Evolutionary conservation across 495 filamentous ascomycete species (phyloP), one percentile per base, ranked within the genome.

Genomic region (Pseudotulostoma volvatum): DNA sequence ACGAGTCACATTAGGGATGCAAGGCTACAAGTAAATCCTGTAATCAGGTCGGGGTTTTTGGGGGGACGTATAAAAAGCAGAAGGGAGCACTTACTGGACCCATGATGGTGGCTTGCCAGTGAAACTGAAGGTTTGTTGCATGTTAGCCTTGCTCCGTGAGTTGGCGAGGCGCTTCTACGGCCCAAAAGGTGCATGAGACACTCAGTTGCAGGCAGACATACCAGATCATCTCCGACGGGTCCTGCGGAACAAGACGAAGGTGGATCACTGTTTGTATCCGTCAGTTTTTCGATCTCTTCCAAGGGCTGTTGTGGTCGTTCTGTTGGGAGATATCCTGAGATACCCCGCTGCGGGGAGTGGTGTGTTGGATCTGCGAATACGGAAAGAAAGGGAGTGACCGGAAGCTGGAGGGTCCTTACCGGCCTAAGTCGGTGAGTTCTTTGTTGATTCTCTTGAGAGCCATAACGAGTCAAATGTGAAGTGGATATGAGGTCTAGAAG

Each of bases 31-130:
- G n/a, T n/a, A n/a, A n/a, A n/a, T n/a, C n/a, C n/a, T n/a, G n/a
- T n/a, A n/a, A n/a, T n/a, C n/a, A n/a, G n/a, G n/a, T n/a, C n/a
- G n/a, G n/a, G n/a, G n/a, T n/a, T n/a, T n/a, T n/a, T n/a, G n/a
- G n/a, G n/a, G n/a, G n/a, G n/a, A n/a, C n/a, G n/a, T n/a, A n/a
- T n/a, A 33, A 17, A 31, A 37, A 33, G 37, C 30, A 44, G 16
- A 23, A 30, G 33, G 18, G 16, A 42, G 50, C 46, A 78, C 86
- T 76, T 78, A 94, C 88, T 57, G 90, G 90, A 66, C 90, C 90
- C 90, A 97, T 97, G 57, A 97, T 97, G 14, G 90, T 97, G 42
- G 90, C 90, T 75, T 97, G 90, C 90, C 90, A 97, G 76, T 96
- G 90, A 56, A 97, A 97, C 90, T 97, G 55, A 50, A 45, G 7